Percentiles rank a stretch among this genome's conserved stretches.
Evolutionary conservation across 2,329 filamentous ascomycete genomes (phyloP).

Genomic region (Diplodia corticola): DNA sequence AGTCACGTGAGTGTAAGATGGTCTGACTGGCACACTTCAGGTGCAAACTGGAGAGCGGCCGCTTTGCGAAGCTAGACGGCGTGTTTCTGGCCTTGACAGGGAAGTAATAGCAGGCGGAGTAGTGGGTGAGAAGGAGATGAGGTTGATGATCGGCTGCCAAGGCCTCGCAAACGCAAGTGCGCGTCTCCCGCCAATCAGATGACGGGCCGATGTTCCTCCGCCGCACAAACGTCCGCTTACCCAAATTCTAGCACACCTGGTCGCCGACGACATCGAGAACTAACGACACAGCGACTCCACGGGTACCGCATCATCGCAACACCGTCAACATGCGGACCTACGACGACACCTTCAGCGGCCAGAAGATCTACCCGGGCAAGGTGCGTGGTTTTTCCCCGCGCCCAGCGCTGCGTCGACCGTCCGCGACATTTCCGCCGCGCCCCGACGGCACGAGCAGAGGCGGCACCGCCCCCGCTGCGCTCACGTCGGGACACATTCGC

Average conservation of each 20-base stretch:
- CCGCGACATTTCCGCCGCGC: neutral
- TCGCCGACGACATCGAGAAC: constrained; percentile 35
- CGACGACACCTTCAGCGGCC: constrained; percentile 75
- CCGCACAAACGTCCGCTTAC: constrained; percentile 24
- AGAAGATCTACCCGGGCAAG: constrained; percentile 81
- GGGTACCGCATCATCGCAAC: constrained; percentile 40
- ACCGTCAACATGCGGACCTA: constrained; percentile 71
- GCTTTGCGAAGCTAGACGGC: neutral
- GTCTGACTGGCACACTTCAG: neutral
- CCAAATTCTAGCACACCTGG: constrained; percentile 32
- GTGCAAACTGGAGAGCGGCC: neutral
- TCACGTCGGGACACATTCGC: neutral
- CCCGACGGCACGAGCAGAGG: neutral
- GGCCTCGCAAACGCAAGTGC: constrained; percentile 3
- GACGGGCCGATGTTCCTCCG: constrained; percentile 21
- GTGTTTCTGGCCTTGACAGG: neutral
- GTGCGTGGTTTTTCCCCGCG: constrained; percentile 49
- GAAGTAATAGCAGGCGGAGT: neutral
- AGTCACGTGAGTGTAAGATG: no score
- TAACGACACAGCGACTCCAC: constrained; percentile 37
- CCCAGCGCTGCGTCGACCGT: neutral
- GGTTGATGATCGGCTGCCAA: constrained; percentile 19
- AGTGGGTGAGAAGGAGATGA: neutral
- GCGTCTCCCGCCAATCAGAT: constrained; percentile 16
- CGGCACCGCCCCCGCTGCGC: neutral